Evolutionary conservation across 1,284 basidiomycete species (phyloP).

Genomic region (Laetiporus sulphureus): DNA sequence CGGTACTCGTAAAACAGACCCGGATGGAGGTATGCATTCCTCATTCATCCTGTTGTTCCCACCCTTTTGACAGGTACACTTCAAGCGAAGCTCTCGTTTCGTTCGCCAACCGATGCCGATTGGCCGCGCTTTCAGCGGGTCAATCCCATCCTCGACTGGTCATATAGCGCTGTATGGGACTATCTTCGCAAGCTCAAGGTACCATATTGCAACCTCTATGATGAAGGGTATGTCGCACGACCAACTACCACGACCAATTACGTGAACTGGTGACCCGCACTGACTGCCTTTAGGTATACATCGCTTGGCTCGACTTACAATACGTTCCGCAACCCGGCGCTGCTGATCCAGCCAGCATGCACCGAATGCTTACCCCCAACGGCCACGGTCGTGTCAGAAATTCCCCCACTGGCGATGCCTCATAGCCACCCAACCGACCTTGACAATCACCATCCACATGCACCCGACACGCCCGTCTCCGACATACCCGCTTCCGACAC

Average conservation of each 20-base stretch:
- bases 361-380: slow-evolving; percentile 10
- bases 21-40: slow-evolving; percentile 76
- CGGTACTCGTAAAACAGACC: slow-evolving; percentile 84
- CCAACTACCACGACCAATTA: background rate
- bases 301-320: slow-evolving; percentile 94
- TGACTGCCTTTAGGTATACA: slow-evolving; percentile 66
- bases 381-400: background rate
- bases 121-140: slow-evolving; percentile 92
- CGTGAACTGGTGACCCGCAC: background rate
- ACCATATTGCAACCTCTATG: slow-evolving; percentile 86
- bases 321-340: slow-evolving; percentile 87
- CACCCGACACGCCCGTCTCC: slow-evolving; percentile 1
- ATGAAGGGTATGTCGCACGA: slow-evolving; percentile 67
- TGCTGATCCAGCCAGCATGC: slow-evolving; percentile 37
- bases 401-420: background rate
- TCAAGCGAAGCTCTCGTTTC: slow-evolving; percentile 58
- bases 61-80: slow-evolving; percentile 3
- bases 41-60: background rate
- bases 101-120: slow-evolving; percentile 76
- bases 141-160: slow-evolving; percentile 96
- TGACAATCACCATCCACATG: slow-evolving; percentile 7
- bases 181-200: slow-evolving; percentile 76
- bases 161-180: slow-evolving; percentile 84
- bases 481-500: background rate
- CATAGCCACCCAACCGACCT: slow-evolving; percentile 9